Conservation (phyloP, 352 stramenopile species). For the Pseudoperonospora humuli region DNA sequence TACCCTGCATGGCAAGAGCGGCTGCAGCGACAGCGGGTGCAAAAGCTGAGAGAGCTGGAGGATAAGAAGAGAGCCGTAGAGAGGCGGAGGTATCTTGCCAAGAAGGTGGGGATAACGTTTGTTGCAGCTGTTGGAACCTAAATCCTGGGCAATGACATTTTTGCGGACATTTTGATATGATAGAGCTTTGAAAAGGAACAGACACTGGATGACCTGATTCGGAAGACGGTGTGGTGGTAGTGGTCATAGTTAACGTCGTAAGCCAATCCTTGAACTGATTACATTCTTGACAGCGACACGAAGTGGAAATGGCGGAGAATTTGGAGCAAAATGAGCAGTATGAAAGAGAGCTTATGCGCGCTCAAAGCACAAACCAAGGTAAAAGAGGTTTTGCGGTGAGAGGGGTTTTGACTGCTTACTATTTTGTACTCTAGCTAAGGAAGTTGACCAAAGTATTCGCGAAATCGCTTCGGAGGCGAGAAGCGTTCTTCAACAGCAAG, state of each 20-base stretch:
- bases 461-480: too few species aligned
- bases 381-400: neutral
- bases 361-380: slow-evolving; percentile 47
- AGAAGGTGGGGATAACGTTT: slow-evolving; percentile 39
- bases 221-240: slow-evolving; percentile 49
- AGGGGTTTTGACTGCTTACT: neutral
- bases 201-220: slow-evolving; percentile 56
- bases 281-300: slow-evolving; percentile 36
- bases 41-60: slow-evolving; percentile 54
- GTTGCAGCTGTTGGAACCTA: too few species aligned
- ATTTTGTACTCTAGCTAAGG: too few species aligned
- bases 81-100: slow-evolving; percentile 54
- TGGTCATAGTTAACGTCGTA: neutral
- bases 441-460: too few species aligned
- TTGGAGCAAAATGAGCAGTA: slow-evolving; percentile 71
- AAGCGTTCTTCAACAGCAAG: too few species aligned
- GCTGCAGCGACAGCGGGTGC: slow-evolving; percentile 39
- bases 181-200: slow-evolving; percentile 81
- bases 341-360: slow-evolving; percentile 51
- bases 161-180: neutral
- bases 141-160: neutral
- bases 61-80: slow-evolving; percentile 69
- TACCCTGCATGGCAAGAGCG: slow-evolving; percentile 73
- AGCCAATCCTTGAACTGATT: neutral
- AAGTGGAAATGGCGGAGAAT: slow-evolving; percentile 65